Percentiles rank a stretch among this genome's conserved stretches.
Conservation (phyloP, 202 grass and related monocot genomes). For the Digitaria exilis region DNA sequence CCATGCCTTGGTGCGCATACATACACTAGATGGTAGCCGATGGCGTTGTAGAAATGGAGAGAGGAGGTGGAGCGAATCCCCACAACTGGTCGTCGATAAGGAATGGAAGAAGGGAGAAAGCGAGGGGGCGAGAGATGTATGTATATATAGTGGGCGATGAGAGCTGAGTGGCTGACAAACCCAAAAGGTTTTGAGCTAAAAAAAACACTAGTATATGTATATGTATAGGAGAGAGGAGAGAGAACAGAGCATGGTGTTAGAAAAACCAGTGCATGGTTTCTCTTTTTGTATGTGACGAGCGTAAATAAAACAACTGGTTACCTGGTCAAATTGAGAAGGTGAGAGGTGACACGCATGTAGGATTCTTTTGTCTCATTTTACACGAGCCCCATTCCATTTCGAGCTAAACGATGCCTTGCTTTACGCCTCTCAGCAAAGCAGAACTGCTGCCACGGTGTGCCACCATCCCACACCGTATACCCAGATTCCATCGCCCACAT, state of each 20-base stretch:
- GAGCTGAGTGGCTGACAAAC: slow-evolving; percentile 4
- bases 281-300: slow-evolving; percentile 22
- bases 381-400: slow-evolving; percentile 9
- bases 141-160: slow-evolving; percentile 34
- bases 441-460: background rate
- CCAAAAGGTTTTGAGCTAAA: background rate
- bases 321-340: background rate
- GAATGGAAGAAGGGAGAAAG: background rate
- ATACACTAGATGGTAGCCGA: background rate
- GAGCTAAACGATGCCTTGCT: background rate
- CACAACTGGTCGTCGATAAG: background rate
- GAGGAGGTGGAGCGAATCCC: background rate
- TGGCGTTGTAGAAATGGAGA: slow-evolving; percentile 9
- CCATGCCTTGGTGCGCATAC: slow-evolving; percentile 10
- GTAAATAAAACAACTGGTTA: slow-evolving; percentile 19
- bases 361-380: slow-evolving; percentile 3
- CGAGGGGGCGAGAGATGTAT: background rate
- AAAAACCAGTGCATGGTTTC: background rate
- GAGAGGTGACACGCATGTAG: slow-evolving; percentile 18
- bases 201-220: background rate
- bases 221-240: background rate
- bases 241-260: background rate
- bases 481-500: background rate
- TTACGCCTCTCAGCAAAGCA: background rate
- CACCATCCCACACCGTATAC: background rate